Evolutionary conservation across 257 asterid genomes (phyloP).

Genomic region (Nemophila menziesii): DNA sequence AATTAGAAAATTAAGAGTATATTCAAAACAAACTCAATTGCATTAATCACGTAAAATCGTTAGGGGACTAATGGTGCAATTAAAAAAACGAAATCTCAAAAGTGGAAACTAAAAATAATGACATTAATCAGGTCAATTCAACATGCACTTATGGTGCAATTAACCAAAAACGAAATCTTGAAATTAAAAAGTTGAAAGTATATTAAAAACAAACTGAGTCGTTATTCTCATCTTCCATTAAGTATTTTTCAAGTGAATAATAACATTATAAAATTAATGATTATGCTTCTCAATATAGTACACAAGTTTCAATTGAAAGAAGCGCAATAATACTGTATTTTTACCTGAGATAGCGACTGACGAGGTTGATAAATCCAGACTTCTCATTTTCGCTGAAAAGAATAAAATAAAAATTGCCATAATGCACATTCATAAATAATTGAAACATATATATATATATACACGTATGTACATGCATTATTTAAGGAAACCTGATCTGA

Average conservation of each 20-base stretch:
- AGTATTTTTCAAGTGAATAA: too few species aligned
- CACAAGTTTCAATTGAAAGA: not conserved
- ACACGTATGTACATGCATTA: too few species aligned
- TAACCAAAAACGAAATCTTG: not conserved
- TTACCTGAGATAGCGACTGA: constrained; percentile 80
- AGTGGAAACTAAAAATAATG: too few species aligned
- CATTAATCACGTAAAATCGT: too few species aligned
- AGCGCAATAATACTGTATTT: not conserved
- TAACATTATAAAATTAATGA: not conserved
- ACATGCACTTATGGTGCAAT: too few species aligned
- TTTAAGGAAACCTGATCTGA: constrained; percentile 53
- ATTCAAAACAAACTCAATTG: too few species aligned
- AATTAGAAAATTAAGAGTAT: too few species aligned
- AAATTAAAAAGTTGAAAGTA: not conserved
- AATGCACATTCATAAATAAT: not conserved
- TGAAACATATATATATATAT: not conserved
- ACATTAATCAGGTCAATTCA: too few species aligned
- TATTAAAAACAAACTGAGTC: not conserved
- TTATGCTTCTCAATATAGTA: not conserved
- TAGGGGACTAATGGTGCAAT: too few species aligned
- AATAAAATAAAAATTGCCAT: not conserved
- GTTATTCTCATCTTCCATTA: not conserved
- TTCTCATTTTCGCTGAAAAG: constrained; percentile 77
- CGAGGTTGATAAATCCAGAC: constrained; percentile 32
- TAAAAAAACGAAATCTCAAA: too few species aligned